A percentile compares a stretch with the other conserved stretches of the same genome.
These are phyloP conservation scores for Scleroderma citrinum DNA, from an alignment of 768 basidiomycete species.

Conservation along the genomic window DNA sequence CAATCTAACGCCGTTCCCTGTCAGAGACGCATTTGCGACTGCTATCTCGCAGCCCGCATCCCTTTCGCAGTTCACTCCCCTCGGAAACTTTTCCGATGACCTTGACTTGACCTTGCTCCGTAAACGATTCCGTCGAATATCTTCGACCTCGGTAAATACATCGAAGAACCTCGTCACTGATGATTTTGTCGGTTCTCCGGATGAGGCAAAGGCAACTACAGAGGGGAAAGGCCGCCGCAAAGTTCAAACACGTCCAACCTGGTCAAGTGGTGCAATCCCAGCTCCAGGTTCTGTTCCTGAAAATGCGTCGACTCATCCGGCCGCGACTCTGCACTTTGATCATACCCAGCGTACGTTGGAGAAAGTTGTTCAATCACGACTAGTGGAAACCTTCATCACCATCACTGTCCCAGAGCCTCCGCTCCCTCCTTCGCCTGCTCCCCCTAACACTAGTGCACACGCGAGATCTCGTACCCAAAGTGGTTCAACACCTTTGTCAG, in stretches of 20 bases:
- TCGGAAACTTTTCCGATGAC: conserved; percentile 63
- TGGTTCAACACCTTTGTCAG: conserved; percentile 13
- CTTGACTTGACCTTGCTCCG: conserved; percentile 55
- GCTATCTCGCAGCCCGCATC: conserved; percentile 64
- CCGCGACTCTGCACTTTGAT: conserved; percentile 40
- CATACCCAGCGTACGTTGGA: conserved; percentile 67
- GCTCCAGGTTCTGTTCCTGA: conserved; percentile 6
- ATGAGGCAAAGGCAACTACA: conserved; percentile 19
- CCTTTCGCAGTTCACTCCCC: conserved; percentile 50
- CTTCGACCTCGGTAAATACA: conserved; percentile 49
- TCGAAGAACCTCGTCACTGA: conserved; percentile 43
- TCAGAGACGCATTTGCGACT: conserved; percentile 66
- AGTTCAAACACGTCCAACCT: conserved; percentile 42
- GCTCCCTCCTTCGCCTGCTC: conserved; percentile 17
- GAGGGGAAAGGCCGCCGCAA: conserved; percentile 37
- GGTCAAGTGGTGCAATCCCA: conserved; percentile 21
- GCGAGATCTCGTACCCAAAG: conserved; percentile 22
- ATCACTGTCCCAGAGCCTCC: conserved; percentile 38
- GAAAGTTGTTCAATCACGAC: conserved; percentile 61
- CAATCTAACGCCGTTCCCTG: conserved; percentile 81
- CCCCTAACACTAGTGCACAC: conserved; percentile 20
- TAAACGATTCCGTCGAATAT: conserved; percentile 56
- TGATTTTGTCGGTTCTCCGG: conserved; percentile 27
- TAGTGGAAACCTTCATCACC: conserved; percentile 74
- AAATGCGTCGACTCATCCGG: conserved; percentile 13